phyloP scores from a whole-genome alignment of 306 rosid genomes.

The Cucurbita pepo region DNA sequence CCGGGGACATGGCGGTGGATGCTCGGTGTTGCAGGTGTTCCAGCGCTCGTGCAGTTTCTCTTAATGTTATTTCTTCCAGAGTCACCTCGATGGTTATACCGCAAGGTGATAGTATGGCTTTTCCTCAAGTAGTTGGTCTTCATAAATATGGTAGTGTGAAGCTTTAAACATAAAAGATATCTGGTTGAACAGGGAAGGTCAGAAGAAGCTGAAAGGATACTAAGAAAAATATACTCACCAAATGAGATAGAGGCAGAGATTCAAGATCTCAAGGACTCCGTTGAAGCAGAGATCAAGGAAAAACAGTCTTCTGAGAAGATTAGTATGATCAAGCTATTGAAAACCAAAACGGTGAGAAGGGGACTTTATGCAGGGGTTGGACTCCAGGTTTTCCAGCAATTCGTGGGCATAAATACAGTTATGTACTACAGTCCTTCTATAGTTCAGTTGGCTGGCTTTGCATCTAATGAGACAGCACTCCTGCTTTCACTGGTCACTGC shows the following conservation, averaged over 20 bases:
- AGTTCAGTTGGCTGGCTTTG: constrained; percentile 74
- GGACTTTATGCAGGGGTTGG: constrained; percentile 63
- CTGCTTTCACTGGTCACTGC: constrained; percentile 69
- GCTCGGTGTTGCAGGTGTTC: constrained; percentile 72
- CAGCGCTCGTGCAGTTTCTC: constrained; percentile 47
- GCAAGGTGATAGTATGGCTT: constrained; percentile 25
- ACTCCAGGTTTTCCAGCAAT: constrained; percentile 64
- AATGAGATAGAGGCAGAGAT: constrained; percentile 46
- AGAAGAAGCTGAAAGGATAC: constrained; percentile 40
- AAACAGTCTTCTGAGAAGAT: constrained; percentile 26
- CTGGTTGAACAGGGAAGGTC: constrained; percentile 22
- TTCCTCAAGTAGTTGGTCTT: neutral
- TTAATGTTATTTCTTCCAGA: constrained; percentile 66
- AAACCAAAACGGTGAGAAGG: constrained; percentile 40
- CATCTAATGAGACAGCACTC: constrained; percentile 56
- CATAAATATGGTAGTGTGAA: neutral
- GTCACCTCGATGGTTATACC: constrained; percentile 78
- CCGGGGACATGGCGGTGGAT: constrained; percentile 84
- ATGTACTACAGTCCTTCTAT: constrained; percentile 83
- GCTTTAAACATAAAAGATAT: neutral
- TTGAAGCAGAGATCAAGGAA: constrained; percentile 37
- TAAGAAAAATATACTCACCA: constrained; percentile 31
- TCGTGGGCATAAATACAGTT: constrained; percentile 71
- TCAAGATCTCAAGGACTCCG: constrained; percentile 34
- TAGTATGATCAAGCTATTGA: constrained; percentile 13